These are phyloP conservation scores for Fusarium virguliforme DNA, from an alignment of 2,329 filamentous ascomycete genomes.

Conservation along the genomic window DNA sequence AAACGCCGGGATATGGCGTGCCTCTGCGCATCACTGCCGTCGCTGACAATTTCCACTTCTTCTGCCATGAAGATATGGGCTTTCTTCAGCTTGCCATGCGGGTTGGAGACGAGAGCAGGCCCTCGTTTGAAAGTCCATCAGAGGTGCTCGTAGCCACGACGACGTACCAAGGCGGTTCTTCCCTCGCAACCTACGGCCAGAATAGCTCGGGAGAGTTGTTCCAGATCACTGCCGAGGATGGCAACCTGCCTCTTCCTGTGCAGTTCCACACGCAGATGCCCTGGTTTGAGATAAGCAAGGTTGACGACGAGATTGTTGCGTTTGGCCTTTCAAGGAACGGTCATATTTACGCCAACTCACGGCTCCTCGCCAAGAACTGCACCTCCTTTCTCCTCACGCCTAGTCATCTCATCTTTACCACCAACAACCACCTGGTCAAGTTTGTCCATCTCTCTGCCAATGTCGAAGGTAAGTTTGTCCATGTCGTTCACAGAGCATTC, in stretches of 20 bases:
- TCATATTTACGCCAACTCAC: constrained; percentile 83
- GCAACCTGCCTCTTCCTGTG: constrained; percentile 55
- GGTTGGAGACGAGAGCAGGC: constrained; percentile 33
- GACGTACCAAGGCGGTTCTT: constrained; percentile 53
- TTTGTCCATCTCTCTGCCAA: constrained; percentile 84
- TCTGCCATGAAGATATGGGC: constrained; percentile 52
- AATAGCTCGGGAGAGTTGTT: constrained; percentile 64
- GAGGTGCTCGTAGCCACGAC: constrained; percentile 51
- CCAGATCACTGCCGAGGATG: constrained; percentile 54
- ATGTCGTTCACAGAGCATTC: background rate
- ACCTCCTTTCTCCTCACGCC: constrained; percentile 90
- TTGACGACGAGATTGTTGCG: constrained; percentile 62
- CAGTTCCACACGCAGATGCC: constrained; percentile 66
- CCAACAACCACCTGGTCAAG: constrained; percentile 92
- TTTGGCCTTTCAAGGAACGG: constrained; percentile 83
- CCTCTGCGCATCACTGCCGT: constrained; percentile 40
- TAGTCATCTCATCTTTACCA: constrained; percentile 91
- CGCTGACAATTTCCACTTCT: constrained; percentile 52
- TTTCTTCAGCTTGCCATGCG: constrained; percentile 48
- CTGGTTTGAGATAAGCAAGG: constrained; percentile 66
- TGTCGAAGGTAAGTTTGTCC: constrained; percentile 70
- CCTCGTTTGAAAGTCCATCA: constrained; percentile 30
- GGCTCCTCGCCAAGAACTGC: constrained; percentile 85
- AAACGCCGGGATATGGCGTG: constrained; percentile 44
- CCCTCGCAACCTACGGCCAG: constrained; percentile 61